These are phyloP conservation scores for Trichoderma koningiopsis DNA, from an alignment of 2,329 filamentous ascomycete genomes.

Conservation along the genomic window DNA sequence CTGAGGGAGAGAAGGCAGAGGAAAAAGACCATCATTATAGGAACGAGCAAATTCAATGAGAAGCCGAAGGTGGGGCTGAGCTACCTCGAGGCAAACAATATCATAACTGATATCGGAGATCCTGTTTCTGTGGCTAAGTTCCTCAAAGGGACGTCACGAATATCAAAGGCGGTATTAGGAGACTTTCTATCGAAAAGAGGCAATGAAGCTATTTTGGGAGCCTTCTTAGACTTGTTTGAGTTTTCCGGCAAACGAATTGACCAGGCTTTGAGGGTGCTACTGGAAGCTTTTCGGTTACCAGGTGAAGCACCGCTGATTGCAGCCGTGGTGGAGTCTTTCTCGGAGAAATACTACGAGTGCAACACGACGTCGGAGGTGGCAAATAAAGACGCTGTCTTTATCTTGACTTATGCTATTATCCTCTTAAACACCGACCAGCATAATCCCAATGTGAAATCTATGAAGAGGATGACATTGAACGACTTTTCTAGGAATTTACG, in stretches of 20 bases:
- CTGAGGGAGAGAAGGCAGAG: constrained; percentile 73
- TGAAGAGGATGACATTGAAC: constrained; percentile 79
- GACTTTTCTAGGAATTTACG: constrained; percentile 89
- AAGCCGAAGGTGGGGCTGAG: constrained; percentile 86
- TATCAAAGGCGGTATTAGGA: constrained; percentile 88
- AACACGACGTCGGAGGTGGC: constrained; percentile 73
- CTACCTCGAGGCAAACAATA: constrained; percentile 80
- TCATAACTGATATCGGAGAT: constrained; percentile 76
- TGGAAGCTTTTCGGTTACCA: constrained; percentile 90
- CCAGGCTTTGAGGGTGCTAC: constrained; percentile 81
- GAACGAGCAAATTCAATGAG: constrained; percentile 91
- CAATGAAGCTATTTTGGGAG: constrained; percentile 81
- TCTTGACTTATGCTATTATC: constrained; percentile 94
- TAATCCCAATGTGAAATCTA: constrained; percentile 80
- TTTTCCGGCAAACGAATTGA: constrained; percentile 86
- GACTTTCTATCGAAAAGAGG: constrained; percentile 91
- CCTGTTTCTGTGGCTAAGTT: constrained; percentile 82
- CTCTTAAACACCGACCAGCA: constrained; percentile 97
- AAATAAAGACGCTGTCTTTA: constrained; percentile 84
- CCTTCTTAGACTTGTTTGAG: constrained; percentile 85
- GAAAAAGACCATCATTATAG: constrained; percentile 88
- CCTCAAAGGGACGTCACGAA: constrained; percentile 79
- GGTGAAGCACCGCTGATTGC: constrained; percentile 93
- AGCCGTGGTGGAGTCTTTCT: constrained; percentile 84
- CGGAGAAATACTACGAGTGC: constrained; percentile 77